These are phyloP conservation scores for Cryptococcus sp. DNA, from an alignment of 1,284 basidiomycete genomes.

Conservation along the genomic window DNA sequence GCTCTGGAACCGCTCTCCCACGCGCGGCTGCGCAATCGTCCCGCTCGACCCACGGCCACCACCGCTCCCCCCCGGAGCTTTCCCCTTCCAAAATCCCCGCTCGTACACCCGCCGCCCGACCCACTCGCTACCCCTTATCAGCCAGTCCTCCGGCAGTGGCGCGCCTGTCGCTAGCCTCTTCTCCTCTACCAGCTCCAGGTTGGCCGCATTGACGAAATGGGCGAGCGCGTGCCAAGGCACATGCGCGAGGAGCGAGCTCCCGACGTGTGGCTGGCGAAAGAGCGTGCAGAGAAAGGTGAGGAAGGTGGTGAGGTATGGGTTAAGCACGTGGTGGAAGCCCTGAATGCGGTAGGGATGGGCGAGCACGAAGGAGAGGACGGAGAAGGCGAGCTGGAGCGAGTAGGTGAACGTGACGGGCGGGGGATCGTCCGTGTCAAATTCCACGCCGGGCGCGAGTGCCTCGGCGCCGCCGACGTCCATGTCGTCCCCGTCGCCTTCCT, in stretches of 20 bases:
- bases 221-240: constrained; percentile 82
- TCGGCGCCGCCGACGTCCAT: constrained; percentile 9
- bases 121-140: constrained; percentile 92
- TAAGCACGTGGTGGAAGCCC: constrained; percentile 62
- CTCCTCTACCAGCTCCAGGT: constrained; percentile 58
- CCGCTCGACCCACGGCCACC: constrained; percentile 46
- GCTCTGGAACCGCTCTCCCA: constrained; percentile 49
- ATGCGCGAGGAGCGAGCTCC: constrained; percentile 64
- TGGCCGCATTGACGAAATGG: constrained; percentile 56
- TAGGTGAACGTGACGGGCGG: constrained; percentile 64
- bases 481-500: constrained; percentile 24
- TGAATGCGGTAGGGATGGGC: constrained; percentile 60
- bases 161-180: constrained; percentile 53
- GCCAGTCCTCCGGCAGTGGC: constrained; percentile 92
- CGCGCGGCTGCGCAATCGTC: constrained; percentile 53
- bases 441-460: not conserved
- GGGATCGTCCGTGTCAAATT: constrained; percentile 13
- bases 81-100: constrained; percentile 76
- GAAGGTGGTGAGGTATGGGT: constrained; percentile 81
- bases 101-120: constrained; percentile 82
- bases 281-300: constrained; percentile 83
- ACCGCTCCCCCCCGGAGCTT: constrained; percentile 41
- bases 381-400: constrained; percentile 74
- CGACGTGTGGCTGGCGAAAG: constrained; percentile 61
- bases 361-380: constrained; percentile 70